Percentiles rank a stretch among this genome's conserved stretches.
Conservation (phyloP, 1,284 basidiomycete species). For the Phellinidium pouzarii region DNA sequence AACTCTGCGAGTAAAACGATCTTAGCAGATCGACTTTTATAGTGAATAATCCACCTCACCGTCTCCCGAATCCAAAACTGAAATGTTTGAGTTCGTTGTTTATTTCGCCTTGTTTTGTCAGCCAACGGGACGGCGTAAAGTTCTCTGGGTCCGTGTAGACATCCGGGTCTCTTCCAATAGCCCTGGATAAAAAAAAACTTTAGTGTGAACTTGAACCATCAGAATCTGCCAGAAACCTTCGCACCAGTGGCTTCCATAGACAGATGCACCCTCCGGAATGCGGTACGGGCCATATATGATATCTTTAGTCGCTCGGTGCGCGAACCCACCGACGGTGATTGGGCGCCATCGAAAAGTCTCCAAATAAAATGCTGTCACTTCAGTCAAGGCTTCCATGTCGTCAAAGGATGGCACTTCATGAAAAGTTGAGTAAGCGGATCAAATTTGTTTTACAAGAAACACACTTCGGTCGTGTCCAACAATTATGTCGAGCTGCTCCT, state of each 20-base stretch:
- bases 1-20: constrained; percentile 25
- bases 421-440: background rate
- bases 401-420: constrained; percentile 41
- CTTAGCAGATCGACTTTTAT: background rate
- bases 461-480: constrained; percentile 47
- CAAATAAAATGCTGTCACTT: constrained; percentile 53
- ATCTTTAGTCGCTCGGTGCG: constrained; percentile 52
- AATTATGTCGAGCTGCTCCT: constrained; percentile 53
- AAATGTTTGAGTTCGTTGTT: constrained; percentile 43
- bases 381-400: constrained; percentile 45
- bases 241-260: constrained; percentile 59
- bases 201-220: background rate
- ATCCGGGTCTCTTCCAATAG: constrained; percentile 36
- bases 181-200: background rate
- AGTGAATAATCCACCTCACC: constrained; percentile 30
- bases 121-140: constrained; percentile 55
- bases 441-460: constrained; percentile 21
- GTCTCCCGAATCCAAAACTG: constrained; percentile 54
- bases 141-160: constrained; percentile 51
- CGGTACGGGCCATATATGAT: constrained; percentile 51
- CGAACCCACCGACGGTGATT: constrained; percentile 45
- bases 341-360: constrained; percentile 64
- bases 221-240: background rate
- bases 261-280: constrained; percentile 52
- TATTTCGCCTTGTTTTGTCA: constrained; percentile 42